Percentiles rank a stretch among this genome's conserved stretches.
These are phyloP conservation scores for Didymella pomorum DNA, from an alignment of 2,329 filamentous ascomycete genomes.

Conservation along the genomic window DNA sequence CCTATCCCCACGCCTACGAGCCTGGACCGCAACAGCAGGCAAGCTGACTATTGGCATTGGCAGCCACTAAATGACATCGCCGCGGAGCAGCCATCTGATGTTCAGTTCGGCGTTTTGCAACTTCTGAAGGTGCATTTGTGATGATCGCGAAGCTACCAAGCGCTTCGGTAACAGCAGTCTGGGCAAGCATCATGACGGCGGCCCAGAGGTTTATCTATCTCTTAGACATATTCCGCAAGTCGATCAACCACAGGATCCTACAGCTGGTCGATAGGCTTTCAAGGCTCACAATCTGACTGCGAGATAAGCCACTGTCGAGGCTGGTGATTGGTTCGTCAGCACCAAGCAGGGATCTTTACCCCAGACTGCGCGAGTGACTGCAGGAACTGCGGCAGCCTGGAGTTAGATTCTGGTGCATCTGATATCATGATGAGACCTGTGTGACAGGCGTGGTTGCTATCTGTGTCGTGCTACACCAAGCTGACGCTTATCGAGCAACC, in stretches of 20 bases:
- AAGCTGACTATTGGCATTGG: background rate
- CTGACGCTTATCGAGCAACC: constrained; percentile 8
- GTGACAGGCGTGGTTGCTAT: background rate
- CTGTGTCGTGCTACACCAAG: constrained; percentile 7
- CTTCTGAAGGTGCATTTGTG: background rate
- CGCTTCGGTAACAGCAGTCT: background rate
- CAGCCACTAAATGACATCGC: constrained; percentile 14
- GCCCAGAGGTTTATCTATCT: constrained; percentile 7
- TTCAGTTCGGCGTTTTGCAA: background rate
- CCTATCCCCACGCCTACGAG: constrained; percentile 19
- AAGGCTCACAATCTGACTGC: constrained; percentile 16
- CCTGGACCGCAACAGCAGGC: constrained; percentile 2
- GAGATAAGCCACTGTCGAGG: constrained; percentile 53
- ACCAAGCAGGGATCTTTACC: constrained; percentile 19
- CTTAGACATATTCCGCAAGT: background rate
- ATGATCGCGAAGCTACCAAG: background rate
- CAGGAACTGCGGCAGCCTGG: background rate
- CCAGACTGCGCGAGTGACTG: constrained; percentile 2
- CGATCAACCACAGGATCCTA: background rate
- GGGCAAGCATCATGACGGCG: constrained; percentile 19
- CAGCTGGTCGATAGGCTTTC: background rate
- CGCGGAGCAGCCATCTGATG: constrained; percentile 1
- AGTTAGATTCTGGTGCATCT: constrained; percentile 1
- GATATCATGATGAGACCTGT: constrained; percentile 6
- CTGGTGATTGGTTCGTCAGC: constrained; percentile 27